phyloP scores from a whole-genome alignment of 805 yeast genomes.

The Candida palmyrensis region DNA sequence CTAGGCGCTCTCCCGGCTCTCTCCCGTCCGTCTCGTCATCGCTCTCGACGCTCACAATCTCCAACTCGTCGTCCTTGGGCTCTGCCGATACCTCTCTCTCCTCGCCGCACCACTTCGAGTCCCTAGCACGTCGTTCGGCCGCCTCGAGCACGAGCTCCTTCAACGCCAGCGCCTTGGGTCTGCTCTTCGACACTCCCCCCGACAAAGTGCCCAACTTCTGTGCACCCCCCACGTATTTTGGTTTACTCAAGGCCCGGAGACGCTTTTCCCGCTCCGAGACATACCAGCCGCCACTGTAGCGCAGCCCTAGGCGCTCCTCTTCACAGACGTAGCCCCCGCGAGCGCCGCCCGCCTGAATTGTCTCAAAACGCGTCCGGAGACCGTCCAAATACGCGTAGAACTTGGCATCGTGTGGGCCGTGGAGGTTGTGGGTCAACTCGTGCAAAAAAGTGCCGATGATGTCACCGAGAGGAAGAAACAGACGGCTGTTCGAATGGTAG shows the following conservation, averaged over 20 bases:
- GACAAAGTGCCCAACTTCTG: slow-evolving; percentile 23
- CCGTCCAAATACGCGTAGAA: slow-evolving; percentile 67
- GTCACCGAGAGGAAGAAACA: slow-evolving; percentile 60
- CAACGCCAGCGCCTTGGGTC: slow-evolving; percentile 13
- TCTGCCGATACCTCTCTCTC: slow-evolving; percentile 21
- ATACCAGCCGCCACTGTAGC: slow-evolving; percentile 13
- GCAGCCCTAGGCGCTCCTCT: slow-evolving; percentile 41
- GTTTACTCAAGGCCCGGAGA: slow-evolving; percentile 33
- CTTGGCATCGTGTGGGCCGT: slow-evolving; percentile 73
- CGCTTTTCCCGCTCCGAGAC: slow-evolving; percentile 32
- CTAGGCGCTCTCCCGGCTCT: too few species aligned
- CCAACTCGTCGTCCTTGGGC: slow-evolving; percentile 44
- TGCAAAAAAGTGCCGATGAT: slow-evolving; percentile 82
- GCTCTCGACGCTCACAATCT: slow-evolving; percentile 23
- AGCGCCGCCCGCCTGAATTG: slow-evolving; percentile 38
- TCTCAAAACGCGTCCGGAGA: slow-evolving; percentile 46
- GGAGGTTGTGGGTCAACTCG: slow-evolving; percentile 75
- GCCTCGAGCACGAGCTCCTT: slow-evolving; percentile 53
- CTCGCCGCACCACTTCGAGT: slow-evolving; percentile 42
- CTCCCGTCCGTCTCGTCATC: too few species aligned
- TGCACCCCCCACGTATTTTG: slow-evolving; percentile 36
- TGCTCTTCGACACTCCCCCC: not conserved
- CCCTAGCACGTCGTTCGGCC: slow-evolving; percentile 55
- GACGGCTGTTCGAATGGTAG: slow-evolving; percentile 42
- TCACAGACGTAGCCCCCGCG: slow-evolving; percentile 43